phyloP scores from a whole-genome alignment of 2,329 filamentous ascomycete genomes.

The Claviceps citrina region DNA sequence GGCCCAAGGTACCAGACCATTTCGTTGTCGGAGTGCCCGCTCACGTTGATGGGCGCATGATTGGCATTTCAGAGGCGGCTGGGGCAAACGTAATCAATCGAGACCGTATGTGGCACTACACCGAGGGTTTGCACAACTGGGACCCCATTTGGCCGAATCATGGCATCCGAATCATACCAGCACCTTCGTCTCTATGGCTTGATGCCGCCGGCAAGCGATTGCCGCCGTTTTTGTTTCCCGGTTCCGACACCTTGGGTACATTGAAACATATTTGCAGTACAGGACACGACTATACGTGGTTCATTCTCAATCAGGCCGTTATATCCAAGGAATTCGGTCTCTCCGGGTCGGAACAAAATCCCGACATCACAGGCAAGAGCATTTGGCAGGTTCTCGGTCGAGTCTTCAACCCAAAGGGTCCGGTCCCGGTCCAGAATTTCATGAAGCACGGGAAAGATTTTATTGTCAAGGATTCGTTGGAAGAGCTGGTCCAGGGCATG shows the following conservation, averaged over 20 bases:
- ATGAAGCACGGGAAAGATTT: conserved; percentile 44
- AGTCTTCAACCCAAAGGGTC: conserved; percentile 36
- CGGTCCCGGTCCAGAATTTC: conserved; percentile 40
- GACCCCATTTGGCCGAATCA: conserved; percentile 45
- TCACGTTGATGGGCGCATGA: conserved; percentile 50
- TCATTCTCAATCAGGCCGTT: conserved; percentile 42
- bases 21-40: conserved; percentile 47
- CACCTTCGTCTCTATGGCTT: conserved; percentile 46
- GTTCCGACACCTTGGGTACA: conserved; percentile 41
- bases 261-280: conserved; percentile 44
- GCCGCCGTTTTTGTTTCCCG: conserved; percentile 40
- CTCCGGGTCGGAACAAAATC: conserved; percentile 49
- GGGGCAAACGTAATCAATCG: conserved; percentile 43
- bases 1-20: conserved; percentile 36
- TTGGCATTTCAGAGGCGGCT: conserved; percentile 35
- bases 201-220: conserved; percentile 44
- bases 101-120: conserved; percentile 54
- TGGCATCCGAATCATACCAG: conserved; percentile 45
- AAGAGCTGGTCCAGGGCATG: conserved; percentile 41
- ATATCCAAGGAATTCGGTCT: conserved; percentile 47
- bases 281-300: conserved; percentile 49
- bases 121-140: conserved; percentile 47
- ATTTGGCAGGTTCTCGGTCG: conserved; percentile 36
- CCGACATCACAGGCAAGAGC: conserved; percentile 43
- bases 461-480: conserved; percentile 39